phyloP scores from a whole-genome alignment of 116 monocot genomes.

The Iris pallida region DNA sequence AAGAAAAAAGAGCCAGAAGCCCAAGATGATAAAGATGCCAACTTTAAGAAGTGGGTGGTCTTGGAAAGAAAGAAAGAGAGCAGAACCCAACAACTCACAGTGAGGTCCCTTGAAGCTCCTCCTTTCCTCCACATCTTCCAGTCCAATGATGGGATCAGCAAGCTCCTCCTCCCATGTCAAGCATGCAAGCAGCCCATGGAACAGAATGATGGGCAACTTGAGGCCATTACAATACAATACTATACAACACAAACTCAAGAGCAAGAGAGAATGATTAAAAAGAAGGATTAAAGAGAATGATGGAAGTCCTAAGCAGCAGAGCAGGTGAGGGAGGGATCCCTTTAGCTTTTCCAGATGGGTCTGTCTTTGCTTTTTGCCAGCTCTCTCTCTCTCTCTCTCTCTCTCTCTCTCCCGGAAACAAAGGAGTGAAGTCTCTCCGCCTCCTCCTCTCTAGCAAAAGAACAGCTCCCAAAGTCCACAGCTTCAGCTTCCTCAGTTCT shows the following conservation, averaged over 20 bases:
- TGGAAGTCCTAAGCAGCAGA: neutral
- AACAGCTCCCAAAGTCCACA: too few relatives aligned
- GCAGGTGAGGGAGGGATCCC: neutral
- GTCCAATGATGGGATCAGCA: slow-evolving; percentile 20
- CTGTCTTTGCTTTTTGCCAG: slow-evolving; percentile 14
- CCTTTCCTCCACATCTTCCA: too few relatives aligned
- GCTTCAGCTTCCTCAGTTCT: too few relatives aligned
- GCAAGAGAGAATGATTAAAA: neutral
- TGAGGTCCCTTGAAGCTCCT: neutral
- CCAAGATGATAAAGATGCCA: neutral
- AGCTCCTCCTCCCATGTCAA: slow-evolving; percentile 9
- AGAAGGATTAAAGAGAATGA: slow-evolving; percentile 1
- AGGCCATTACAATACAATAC: neutral
- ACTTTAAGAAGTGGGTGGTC: neutral
- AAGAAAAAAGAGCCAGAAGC: too few relatives aligned
- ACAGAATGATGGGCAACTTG: slow-evolving; percentile 9
- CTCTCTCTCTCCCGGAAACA: too few relatives aligned
- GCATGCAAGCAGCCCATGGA: slow-evolving; percentile 18
- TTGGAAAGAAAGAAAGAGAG: neutral
- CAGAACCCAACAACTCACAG: neutral
- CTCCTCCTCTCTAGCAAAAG: too few relatives aligned
- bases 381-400: neutral
- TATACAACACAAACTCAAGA: neutral
- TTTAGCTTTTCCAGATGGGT: slow-evolving; percentile 21
- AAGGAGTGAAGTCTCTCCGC: too few relatives aligned